A percentile compares a stretch with the other conserved stretches of the same genome.
These are phyloP conservation scores for Phytophthora niederhauseri DNA, from an alignment of 352 stramenopile species.

Conservation along the genomic window DNA sequence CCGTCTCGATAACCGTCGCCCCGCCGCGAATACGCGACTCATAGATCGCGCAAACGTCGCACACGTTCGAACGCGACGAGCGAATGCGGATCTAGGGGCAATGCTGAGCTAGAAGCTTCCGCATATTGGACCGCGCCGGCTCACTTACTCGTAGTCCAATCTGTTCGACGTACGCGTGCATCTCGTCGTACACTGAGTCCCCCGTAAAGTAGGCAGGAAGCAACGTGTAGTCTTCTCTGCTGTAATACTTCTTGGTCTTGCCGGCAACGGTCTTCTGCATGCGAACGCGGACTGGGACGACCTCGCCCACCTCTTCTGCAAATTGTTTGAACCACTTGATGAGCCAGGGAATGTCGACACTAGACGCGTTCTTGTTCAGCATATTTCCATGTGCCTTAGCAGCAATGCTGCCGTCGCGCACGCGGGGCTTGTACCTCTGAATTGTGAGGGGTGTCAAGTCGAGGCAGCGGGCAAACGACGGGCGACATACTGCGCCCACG, in stretches of 20 bases:
- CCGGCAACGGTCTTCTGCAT: not conserved
- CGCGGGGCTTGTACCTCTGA: not conserved
- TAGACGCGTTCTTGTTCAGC: not conserved
- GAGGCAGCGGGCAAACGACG: not conserved
- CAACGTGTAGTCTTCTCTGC: not conserved
- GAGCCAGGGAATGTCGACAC: not conserved
- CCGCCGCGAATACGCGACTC: not conserved
- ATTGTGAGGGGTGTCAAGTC: not conserved
- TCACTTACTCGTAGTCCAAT: not conserved
- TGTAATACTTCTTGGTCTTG: not conserved
- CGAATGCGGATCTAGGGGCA: not conserved
- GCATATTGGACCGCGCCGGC: not conserved
- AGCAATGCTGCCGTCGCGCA: not conserved
- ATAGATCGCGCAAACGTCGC: not conserved
- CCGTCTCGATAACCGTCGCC: not conserved
- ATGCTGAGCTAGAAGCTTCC: not conserved
- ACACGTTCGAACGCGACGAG: not conserved
- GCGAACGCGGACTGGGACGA: not conserved
- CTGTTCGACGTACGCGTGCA: not conserved
- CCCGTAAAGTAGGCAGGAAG: not conserved
- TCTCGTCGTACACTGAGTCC: not conserved
- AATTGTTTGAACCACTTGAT: not conserved
- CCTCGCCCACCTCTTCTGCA: not conserved
- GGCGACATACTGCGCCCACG: not conserved
- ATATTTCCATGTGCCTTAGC: not conserved